Evolutionary conservation across 2,329 filamentous ascomycete species (phyloP).

Genomic region (Metarhizium robertsii): DNA sequence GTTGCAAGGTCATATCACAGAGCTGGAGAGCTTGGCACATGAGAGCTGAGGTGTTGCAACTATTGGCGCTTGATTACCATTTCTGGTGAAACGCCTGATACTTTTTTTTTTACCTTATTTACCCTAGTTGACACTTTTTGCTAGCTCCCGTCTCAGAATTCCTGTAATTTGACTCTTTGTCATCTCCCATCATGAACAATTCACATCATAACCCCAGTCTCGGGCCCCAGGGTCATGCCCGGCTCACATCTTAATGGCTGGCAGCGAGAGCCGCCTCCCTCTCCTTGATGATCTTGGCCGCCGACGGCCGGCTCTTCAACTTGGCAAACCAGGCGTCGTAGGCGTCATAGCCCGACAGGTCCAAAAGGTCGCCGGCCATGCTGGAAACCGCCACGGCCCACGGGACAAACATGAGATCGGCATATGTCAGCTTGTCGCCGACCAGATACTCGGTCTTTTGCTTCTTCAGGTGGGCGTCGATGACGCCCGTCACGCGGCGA

Average conservation of each 20-base stretch:
- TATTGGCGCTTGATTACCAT: too few relatives aligned
- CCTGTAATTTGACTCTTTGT: too few relatives aligned
- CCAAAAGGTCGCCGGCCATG: not conserved
- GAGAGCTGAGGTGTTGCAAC: too few relatives aligned
- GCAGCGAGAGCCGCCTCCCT: conserved; percentile 1
- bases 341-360: not conserved
- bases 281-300: conserved; percentile 4
- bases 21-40: too few relatives aligned
- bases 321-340: conserved; percentile 5
- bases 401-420: conserved; percentile 17
- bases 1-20: too few relatives aligned
- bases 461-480: conserved; percentile 13
- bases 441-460: conserved; percentile 13
- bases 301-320: conserved; percentile 2
- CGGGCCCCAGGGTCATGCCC: not conserved
- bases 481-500: conserved; percentile 17
- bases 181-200: too few relatives aligned
- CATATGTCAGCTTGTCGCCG: conserved; percentile 14
- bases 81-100: too few relatives aligned
- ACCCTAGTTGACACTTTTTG: too few relatives aligned
- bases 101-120: too few relatives aligned
- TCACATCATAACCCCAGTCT: not conserved
- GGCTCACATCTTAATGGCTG: not conserved
- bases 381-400: conserved; percentile 5
- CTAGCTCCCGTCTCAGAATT: too few relatives aligned